Evolutionary conservation across 225 moss, liverwort and hornwort species (phyloP).

Genomic region (Rhytidiadelphus loreus): DNA sequence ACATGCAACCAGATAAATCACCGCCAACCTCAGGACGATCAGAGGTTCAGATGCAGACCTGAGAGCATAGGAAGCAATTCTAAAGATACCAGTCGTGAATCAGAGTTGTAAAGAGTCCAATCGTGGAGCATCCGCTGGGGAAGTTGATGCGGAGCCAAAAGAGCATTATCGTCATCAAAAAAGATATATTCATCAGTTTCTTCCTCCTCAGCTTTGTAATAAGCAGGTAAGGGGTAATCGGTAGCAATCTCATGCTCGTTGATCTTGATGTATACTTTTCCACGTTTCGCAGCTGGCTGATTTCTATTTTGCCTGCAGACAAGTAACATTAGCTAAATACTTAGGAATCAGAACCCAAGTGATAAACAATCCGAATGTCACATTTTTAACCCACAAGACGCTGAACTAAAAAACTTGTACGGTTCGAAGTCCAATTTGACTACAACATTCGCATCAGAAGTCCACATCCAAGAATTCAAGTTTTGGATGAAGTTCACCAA

Average conservation of each 20-base stretch:
- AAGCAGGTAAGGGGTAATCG: conserved; percentile 85
- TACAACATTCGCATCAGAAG: neutral
- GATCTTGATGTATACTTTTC: conserved; percentile 76
- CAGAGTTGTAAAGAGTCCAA: conserved; percentile 84
- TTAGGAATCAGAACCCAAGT: neutral
- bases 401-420: no score
- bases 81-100: conserved; percentile 71
- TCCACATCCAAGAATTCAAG: neutral
- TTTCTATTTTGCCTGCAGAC: conserved; percentile 19
- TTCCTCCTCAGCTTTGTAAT: conserved; percentile 71
- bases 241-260: conserved; percentile 87
- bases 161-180: conserved; percentile 53
- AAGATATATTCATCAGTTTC: conserved; percentile 84
- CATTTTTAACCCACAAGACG: neutral
- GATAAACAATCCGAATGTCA: neutral
- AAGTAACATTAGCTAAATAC: neutral
- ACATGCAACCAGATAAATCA: neutral
- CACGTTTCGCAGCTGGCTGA: conserved; percentile 46
- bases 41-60: conserved; percentile 11
- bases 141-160: conserved; percentile 62
- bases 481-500: neutral
- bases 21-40: neutral
- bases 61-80: conserved; percentile 92
- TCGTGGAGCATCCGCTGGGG: conserved; percentile 78
- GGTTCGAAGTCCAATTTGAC: neutral